These are phyloP conservation scores for Pleurotus tuoliensis DNA, from an alignment of 768 basidiomycete genomes.

Conservation along the genomic window DNA sequence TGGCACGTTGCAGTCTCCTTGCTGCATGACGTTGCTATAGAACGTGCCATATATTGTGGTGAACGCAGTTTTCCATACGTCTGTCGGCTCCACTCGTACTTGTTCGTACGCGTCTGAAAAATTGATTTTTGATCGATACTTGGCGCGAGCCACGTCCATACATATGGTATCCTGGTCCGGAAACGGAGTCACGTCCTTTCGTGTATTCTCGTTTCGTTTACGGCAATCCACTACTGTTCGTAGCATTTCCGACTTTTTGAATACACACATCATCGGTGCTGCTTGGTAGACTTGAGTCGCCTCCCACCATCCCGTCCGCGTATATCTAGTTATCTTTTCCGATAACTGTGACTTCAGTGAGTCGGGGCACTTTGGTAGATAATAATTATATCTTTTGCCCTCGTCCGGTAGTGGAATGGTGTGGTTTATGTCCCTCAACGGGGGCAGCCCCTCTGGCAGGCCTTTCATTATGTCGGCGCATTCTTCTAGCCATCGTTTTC, in stretches of 20 bases:
- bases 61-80: conserved; percentile 23
- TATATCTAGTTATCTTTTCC: conserved; percentile 28
- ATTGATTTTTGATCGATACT: conserved; percentile 27
- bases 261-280: conserved; percentile 24
- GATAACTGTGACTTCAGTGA: conserved; percentile 22
- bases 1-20: conserved; percentile 36
- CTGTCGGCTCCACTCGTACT: conserved; percentile 15
- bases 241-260: conserved; percentile 29
- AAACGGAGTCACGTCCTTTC: conserved; percentile 34
- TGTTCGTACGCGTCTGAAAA: conserved; percentile 12
- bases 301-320: conserved; percentile 31
- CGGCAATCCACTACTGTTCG: conserved; percentile 30
- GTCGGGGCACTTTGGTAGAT: conserved; percentile 27
- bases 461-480: conserved; percentile 21
- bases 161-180: conserved; percentile 34
- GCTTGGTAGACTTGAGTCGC: conserved; percentile 15
- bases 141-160: conserved; percentile 19
- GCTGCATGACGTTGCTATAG: conserved; percentile 16
- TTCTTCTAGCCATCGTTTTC: conserved; percentile 17
- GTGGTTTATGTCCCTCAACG: conserved; percentile 33
- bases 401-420: conserved; percentile 32
- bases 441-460: conserved; percentile 22
- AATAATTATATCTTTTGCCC: conserved; percentile 23
- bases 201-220: conserved; percentile 36
- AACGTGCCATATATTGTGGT: conserved; percentile 11